Conservation (phyloP, 208 protist species). For the Leishmania lainsoni region DNA sequence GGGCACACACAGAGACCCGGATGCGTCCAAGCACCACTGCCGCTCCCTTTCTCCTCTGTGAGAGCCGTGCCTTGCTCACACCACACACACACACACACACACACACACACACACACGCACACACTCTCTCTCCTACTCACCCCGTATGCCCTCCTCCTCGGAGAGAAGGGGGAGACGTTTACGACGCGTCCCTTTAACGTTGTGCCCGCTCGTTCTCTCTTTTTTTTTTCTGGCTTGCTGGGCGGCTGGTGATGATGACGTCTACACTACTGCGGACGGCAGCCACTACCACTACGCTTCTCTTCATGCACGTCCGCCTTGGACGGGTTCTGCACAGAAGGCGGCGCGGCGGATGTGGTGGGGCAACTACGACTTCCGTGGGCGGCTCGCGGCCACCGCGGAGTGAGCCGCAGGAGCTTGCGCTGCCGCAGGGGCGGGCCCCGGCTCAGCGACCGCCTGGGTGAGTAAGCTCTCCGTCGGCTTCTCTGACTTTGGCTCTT, state of each 20-base stretch:
- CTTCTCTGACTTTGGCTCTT: not conserved
- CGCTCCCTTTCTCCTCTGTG: too few species aligned
- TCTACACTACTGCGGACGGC: conserved; percentile 27
- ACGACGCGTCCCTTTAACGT: not conserved
- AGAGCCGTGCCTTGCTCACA: not conserved
- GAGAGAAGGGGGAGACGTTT: not conserved
- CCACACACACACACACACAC: too few species aligned
- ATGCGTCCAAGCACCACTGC: too few species aligned
- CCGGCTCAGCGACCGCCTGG: not conserved
- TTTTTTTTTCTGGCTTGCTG: too few species aligned
- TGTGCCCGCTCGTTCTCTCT: not conserved
- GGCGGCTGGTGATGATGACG: not conserved
- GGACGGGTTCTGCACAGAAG: conserved; percentile 3
- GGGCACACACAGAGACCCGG: too few species aligned
- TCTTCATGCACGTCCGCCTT: conserved; percentile 18
- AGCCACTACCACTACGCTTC: conserved; percentile 19
- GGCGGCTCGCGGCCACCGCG: not conserved
- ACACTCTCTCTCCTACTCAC: not conserved
- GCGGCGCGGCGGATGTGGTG: not conserved
- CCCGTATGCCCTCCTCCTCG: not conserved
- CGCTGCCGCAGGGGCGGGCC: not conserved
- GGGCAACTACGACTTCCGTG: conserved; percentile 1
- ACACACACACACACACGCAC: too few species aligned
- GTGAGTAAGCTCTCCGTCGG: not conserved
- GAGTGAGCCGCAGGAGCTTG: not conserved